Evolutionary conservation across 2,329 filamentous ascomycete genomes (phyloP).

Genomic region (Cladophialophora psammophila): DNA sequence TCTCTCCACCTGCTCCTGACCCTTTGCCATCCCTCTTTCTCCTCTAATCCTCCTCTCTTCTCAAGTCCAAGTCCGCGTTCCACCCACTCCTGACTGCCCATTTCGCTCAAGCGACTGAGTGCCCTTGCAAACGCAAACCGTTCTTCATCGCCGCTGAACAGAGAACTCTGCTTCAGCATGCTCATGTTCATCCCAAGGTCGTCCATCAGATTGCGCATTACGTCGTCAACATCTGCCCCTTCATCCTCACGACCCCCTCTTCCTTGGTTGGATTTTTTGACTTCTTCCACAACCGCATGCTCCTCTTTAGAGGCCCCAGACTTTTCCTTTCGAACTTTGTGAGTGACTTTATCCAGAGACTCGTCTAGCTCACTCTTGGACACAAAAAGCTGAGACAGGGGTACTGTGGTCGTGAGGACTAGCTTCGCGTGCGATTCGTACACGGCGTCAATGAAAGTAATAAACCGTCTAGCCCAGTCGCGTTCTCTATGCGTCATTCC

Average conservation of each 20-base stretch:
- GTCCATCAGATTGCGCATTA: slow-evolving; percentile 83
- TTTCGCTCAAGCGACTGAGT: slow-evolving; percentile 82
- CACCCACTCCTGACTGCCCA: slow-evolving; percentile 95
- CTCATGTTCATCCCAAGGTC: slow-evolving; percentile 85
- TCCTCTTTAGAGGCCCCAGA: slow-evolving; percentile 38
- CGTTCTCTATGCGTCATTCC: slow-evolving; percentile 87
- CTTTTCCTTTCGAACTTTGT: slow-evolving; percentile 40
- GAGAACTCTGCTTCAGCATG: slow-evolving; percentile 80
- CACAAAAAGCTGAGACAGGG: slow-evolving; percentile 84
- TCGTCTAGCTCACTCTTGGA: slow-evolving; percentile 73
- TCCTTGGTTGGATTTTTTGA: slow-evolving; percentile 46
- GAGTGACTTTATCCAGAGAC: slow-evolving; percentile 55
- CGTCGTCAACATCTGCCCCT: slow-evolving; percentile 66
- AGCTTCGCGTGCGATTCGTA: slow-evolving; percentile 95
- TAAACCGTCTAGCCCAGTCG: slow-evolving; percentile 90
- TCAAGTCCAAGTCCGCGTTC: slow-evolving; percentile 71
- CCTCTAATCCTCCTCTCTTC: slow-evolving; percentile 52
- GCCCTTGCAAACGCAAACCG: slow-evolving; percentile 94
- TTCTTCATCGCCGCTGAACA: slow-evolving; percentile 96
- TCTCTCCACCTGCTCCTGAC: slow-evolving; percentile 59
- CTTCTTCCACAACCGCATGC: slow-evolving; percentile 49
- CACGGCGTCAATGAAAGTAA: slow-evolving; percentile 96
- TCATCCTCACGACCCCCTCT: slow-evolving; percentile 44
- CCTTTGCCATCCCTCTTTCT: slow-evolving; percentile 58
- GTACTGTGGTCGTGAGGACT: slow-evolving; percentile 87